Base-by-base conservation (phyloP, 441 rosid genomes). In the Corymbia citriodora region DNA sequence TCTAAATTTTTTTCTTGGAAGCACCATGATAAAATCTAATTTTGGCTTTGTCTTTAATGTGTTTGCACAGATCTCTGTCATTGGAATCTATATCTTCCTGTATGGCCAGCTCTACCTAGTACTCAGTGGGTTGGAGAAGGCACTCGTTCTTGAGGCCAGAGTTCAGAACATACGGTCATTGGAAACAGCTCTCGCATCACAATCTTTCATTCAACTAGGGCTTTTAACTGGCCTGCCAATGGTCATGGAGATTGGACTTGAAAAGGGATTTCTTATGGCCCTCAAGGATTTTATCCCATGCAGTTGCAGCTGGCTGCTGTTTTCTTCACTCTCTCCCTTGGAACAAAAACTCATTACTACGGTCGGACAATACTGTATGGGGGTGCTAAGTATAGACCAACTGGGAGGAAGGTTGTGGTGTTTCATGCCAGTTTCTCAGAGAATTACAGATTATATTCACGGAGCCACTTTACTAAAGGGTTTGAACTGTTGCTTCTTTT, bases 191-290 rank as follows among this genome's bases (percentile, higher is more conserved):
- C 99, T 98, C 79, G 99, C 99, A 87, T 97, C 99, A 91, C 99
- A 98, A 88, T 98, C 99, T 87, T 98, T 98, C 94, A 94, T 98
- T 92, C 99, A 98, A 95, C 98, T 98, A 65, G 99, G 99, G 36
- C 99, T 98, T 89, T 94, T 98, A 90, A 98, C 99, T 0, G 99
- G 99, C 91, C 93, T 97, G 70, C 99, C 99, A 54, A 97, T 98
- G 99, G 99, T 98, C 92, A 97, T 98, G 99, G 99, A 98, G 92
- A 95, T 98, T 45, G 99, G 98, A 82, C 97, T 98, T 55, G 99
- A 97, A 94, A 98, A 94, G 94, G 99, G 99, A 90, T 97, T 97
- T 93, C 98, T 98, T 63, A 94, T 93, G 57, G 99, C 99, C 89
- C 91, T 97, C 85, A 96, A 98, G 95, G 99, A 98, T 92, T 98